A percentile compares a stretch with the other conserved stretches of the same genome.
These are phyloP conservation scores for Sesbania bispinosa DNA, from an alignment of 306 rosid species.

Conservation along the genomic window DNA sequence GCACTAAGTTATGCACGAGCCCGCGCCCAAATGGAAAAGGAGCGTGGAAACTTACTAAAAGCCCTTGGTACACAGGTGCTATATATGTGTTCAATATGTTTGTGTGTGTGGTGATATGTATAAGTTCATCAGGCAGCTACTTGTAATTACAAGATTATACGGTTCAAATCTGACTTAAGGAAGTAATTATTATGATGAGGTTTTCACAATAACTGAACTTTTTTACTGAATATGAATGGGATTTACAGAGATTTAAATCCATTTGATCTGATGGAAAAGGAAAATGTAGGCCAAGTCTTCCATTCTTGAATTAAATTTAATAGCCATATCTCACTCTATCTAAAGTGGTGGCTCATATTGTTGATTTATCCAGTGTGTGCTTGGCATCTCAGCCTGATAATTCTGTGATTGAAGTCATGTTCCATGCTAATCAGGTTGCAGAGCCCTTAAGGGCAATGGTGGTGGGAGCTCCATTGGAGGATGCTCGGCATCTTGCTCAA, in stretches of 20 bases:
- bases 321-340: background rate
- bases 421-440: constrained; percentile 61
- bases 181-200: constrained; percentile 2
- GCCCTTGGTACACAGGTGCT: constrained; percentile 91
- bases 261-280: constrained; percentile 13
- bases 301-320: background rate
- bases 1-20: constrained; percentile 72
- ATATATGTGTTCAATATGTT: background rate
- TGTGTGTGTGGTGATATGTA: background rate
- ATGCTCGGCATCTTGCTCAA: constrained; percentile 95
- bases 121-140: constrained; percentile 5
- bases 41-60: constrained; percentile 79
- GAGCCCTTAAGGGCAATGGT: constrained; percentile 95
- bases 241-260: constrained; percentile 6
- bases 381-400: constrained; percentile 11
- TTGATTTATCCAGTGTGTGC: background rate
- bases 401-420: constrained; percentile 21
- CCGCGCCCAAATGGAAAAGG: constrained; percentile 93
- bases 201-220: background rate
- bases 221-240: constrained; percentile 4
- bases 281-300: background rate
- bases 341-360: constrained; percentile 15
- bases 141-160: constrained; percentile 9
- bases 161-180: constrained; percentile 10
- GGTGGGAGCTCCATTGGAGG: constrained; percentile 89